A percentile compares a stretch with the other conserved stretches of the same genome.
Evolutionary conservation across 1,284 basidiomycete species (phyloP).

Genomic region (Xerocomus minutiporus): DNA sequence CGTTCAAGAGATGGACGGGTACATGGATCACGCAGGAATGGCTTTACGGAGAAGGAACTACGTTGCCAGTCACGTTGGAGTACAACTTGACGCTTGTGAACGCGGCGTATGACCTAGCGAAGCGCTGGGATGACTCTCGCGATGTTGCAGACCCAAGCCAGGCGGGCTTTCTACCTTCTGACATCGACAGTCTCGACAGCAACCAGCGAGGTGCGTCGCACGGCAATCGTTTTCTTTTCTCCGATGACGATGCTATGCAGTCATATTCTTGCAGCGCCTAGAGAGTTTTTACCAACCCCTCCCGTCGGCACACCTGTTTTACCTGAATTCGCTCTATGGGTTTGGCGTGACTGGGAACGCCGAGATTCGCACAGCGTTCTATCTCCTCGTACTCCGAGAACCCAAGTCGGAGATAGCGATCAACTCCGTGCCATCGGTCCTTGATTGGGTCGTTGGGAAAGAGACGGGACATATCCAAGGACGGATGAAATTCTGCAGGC

Average conservation of each 20-base stretch:
- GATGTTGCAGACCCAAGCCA: conserved; percentile 39
- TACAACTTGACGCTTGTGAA: conserved; percentile 84
- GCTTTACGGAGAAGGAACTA: conserved; percentile 80
- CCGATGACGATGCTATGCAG: conserved; percentile 33
- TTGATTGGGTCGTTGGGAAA: conserved; percentile 64
- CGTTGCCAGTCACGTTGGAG: conserved; percentile 75
- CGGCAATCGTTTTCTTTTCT: background rate
- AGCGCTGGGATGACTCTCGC: conserved; percentile 74
- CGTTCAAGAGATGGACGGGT: background rate
- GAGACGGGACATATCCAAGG: conserved; percentile 64
- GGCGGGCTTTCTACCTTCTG: conserved; percentile 49
- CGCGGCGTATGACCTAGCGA: conserved; percentile 67
- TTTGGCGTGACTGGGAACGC: conserved; percentile 55
- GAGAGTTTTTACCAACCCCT: conserved; percentile 48
- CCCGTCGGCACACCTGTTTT: conserved; percentile 49
- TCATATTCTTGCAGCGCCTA: conserved; percentile 72
- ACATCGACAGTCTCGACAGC: conserved; percentile 56
- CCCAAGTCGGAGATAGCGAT: conserved; percentile 46
- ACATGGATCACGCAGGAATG: conserved; percentile 52
- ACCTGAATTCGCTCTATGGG: conserved; percentile 55
- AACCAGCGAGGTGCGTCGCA: conserved; percentile 57
- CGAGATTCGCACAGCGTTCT: conserved; percentile 71
- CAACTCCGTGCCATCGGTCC: conserved; percentile 48
- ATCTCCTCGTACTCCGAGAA: conserved; percentile 57
- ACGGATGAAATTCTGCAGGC: conserved; percentile 82